Evolutionary conservation across 2,329 filamentous ascomycete species (phyloP), one percentile per base, ranked within the genome.

Genomic region (Apiospora aurea): DNA sequence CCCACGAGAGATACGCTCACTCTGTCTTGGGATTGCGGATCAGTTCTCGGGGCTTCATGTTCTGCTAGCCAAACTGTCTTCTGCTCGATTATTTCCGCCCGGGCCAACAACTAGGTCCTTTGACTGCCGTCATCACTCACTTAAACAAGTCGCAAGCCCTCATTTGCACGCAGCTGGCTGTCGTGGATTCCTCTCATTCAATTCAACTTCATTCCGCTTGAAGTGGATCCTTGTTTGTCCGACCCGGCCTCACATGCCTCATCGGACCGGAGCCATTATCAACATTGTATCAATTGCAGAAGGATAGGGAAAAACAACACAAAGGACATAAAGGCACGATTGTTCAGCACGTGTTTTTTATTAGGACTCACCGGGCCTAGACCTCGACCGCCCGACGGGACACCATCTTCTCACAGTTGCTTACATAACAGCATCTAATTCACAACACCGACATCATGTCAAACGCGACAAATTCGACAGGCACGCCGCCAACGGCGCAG

Each of bases 201-300:
- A 3, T 24, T 64, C 47, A 46, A 29, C 10, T 44, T 66, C 44
- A 41, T 26, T 47, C 66, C 70, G 57, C 71, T 70, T 71, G 57
- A 71, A 71, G 72, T 73, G 69, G 72, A 71, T 64, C 71, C 69
- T 69, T 69, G 53, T 71, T 64, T 70, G 51, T 38, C 34, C 70
- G 13, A 68, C 61, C 66, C 69, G 41, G 41, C 64, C n/a, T 16
- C 21, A 41, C 67, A 69, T 51, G 67, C 71, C 57, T 47, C 69
- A 34, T 53, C 34, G 7, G 34, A 10, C 14, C 34, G 41, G 21
- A 53, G 16, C 66, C 24, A 46, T 68, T 47, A 43, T 46, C 46
- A 47, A 68, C 66, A 69, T 47, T 49, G 38, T 49, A 69, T 49
- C 67, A 69, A 21, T 26, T 69, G 44, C 26, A 69, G 67, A 16